Conservation (phyloP, 768 basidiomycete species). For the Lentinula guzmanii region DNA sequence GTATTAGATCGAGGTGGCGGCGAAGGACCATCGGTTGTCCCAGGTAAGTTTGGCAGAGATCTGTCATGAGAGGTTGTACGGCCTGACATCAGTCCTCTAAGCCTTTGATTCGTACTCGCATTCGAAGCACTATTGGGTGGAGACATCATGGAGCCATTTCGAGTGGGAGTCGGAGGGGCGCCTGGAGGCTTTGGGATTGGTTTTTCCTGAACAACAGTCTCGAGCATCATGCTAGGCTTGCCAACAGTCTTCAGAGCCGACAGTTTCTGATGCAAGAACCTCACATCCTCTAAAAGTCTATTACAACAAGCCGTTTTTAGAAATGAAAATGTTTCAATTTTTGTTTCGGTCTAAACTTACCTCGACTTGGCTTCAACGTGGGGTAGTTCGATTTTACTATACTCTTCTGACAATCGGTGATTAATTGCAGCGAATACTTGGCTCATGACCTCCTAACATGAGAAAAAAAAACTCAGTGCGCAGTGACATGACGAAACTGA, state of each 20-base stretch:
- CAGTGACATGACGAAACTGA: not conserved
- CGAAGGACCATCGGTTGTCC: not conserved
- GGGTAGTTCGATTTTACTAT: conserved; percentile 74
- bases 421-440: conserved; percentile 94
- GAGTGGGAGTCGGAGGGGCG: conserved; percentile 1
- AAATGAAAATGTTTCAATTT: not conserved
- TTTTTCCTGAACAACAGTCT: conserved; percentile 83
- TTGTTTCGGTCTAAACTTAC: conserved; percentile 27
- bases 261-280: conserved; percentile 70
- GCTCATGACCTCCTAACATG: conserved; percentile 76
- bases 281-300: conserved; percentile 79
- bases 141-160: not conserved
- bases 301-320: conserved; percentile 6
- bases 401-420: conserved; percentile 85
- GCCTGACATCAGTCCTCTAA: conserved; percentile 39
- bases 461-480: conserved; percentile 9
- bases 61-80: conserved; percentile 29
- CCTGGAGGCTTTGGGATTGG: conserved; percentile 32
- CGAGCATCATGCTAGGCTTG: conserved; percentile 71
- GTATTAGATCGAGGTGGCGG: conserved; percentile 3
- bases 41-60: conserved; percentile 24
- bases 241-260: conserved; percentile 68
- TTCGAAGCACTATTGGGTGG: conserved; percentile 17
- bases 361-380: conserved; percentile 81
- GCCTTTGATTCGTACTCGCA: conserved; percentile 37